Conservation (phyloP, 148 eudicot genomes). For the Silene latifolia region DNA sequence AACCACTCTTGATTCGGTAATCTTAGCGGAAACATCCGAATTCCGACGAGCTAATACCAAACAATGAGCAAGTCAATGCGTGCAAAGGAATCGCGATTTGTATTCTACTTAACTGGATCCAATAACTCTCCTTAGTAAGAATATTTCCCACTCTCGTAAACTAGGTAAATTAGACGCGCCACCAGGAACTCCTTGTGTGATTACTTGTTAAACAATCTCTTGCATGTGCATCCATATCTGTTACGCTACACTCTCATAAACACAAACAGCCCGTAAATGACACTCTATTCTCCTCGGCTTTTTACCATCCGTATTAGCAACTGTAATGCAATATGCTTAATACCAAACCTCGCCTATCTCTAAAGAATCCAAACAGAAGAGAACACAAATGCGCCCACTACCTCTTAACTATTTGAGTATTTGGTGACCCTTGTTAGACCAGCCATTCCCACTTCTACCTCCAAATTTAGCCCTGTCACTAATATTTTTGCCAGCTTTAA, state of each 20-base stretch:
- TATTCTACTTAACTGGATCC: no score
- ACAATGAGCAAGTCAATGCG: no score
- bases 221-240: not conserved
- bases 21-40: no score
- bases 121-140: no score
- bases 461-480: not conserved
- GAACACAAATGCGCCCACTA: not conserved
- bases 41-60: no score
- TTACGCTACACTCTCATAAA: not conserved
- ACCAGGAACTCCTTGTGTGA: not conserved
- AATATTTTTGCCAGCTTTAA: not conserved
- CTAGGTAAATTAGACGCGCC: not conserved
- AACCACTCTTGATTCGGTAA: no score
- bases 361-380: not conserved
- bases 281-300: not conserved
- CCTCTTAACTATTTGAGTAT: not conserved
- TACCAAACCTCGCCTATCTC: not conserved
- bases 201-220: not conserved
- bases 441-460: not conserved
- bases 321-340: not conserved
- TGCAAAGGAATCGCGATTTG: no score
- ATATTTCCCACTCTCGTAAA: not conserved
- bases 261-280: not conserved
- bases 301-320: not conserved
- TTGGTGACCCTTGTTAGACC: conserved; percentile 7